Conservation (phyloP, 805 yeast genomes). For the Starmerella sirachaensis region DNA sequence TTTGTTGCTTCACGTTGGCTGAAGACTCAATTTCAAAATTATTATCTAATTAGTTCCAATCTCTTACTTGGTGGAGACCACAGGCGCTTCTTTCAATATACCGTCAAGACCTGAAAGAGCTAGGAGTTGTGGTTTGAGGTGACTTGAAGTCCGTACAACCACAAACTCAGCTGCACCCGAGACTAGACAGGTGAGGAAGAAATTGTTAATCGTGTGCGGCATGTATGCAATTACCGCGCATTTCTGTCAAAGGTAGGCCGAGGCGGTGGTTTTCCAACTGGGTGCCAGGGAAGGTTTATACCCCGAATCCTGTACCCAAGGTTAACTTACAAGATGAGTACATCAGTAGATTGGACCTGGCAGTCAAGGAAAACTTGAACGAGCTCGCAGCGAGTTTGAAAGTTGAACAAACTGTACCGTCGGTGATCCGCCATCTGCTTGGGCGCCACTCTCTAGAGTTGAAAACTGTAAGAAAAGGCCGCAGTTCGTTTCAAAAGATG, state of each 20-base stretch:
- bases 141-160: too few relatives aligned
- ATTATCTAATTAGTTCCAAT: too few relatives aligned
- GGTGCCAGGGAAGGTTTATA: conserved; percentile 1
- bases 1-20: too few relatives aligned
- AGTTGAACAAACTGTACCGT: not conserved
- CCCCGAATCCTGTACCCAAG: not conserved
- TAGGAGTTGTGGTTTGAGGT: too few relatives aligned
- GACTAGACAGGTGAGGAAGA: too few relatives aligned
- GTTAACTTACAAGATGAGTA: conserved; percentile 2
- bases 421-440: conserved; percentile 2
- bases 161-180: too few relatives aligned
- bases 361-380: conserved; percentile 2
- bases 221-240: too few relatives aligned
- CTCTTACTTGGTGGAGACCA: too few relatives aligned
- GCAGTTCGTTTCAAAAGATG: not conserved
- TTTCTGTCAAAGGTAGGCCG: not conserved
- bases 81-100: too few relatives aligned
- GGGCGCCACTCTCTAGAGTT: conserved; percentile 1
- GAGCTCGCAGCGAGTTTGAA: conserved; percentile 4
- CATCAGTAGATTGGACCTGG: conserved; percentile 1
- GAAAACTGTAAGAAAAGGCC: not conserved
- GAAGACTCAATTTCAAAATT: too few relatives aligned
- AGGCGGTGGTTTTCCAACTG: conserved; percentile 1
- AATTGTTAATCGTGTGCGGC: too few relatives aligned
- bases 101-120: too few relatives aligned